Evolutionary conservation across 192 early-diverging fungal species (phyloP), one percentile per base, ranked within the genome.

Genomic region (Linnemannia schmuckeri): DNA sequence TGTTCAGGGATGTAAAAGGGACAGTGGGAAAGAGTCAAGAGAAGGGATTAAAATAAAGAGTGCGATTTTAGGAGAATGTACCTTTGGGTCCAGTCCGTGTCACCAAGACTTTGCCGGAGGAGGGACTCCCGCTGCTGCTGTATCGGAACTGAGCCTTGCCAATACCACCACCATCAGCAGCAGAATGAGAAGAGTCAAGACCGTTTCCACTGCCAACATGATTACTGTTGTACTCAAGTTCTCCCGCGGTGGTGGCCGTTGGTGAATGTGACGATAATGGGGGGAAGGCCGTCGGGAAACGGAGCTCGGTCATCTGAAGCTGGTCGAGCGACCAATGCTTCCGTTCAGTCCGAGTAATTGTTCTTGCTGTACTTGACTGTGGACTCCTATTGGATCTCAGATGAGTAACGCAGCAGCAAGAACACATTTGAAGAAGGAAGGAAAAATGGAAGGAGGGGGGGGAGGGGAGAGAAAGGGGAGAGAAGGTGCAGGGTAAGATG

Each of bases 61-160:
- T 33, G 61, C 9, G 30, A 66, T 57, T 57, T 57, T 57, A 30
- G 27, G 57, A 9, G n/a, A 61, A n/a, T 61, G 57, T 66, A 66
- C 61, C 61, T 66, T 35, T 41, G 24, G 13, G 47, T 54, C 8
- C 44, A 46, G 35, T 42, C 38, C n/a, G 8, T 74, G 72, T 75
- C 40, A 74, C 79, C 72, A 68, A 47, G 47, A 9, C n/a, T 18
- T 44, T 27, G 27, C 30, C 57, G 1, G 33, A 52, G 17, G 49
- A 42, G 6, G 74, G 72, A 80, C 68, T 80, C 79, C 72, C 79
- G 63, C 78, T 73, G 52, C 49, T 80, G 15, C 47, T 52, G 61
- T 69, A 72, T n/a, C 35, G 79, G 33, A 52, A 80, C 13, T 69
- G 57, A 18, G 72, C 8, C 41, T 52, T 79, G n/a, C 0, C 41